Base-by-base conservation (phyloP, 2,329 filamentous ascomycete genomes). In the Botrytis galanthina region DNA sequence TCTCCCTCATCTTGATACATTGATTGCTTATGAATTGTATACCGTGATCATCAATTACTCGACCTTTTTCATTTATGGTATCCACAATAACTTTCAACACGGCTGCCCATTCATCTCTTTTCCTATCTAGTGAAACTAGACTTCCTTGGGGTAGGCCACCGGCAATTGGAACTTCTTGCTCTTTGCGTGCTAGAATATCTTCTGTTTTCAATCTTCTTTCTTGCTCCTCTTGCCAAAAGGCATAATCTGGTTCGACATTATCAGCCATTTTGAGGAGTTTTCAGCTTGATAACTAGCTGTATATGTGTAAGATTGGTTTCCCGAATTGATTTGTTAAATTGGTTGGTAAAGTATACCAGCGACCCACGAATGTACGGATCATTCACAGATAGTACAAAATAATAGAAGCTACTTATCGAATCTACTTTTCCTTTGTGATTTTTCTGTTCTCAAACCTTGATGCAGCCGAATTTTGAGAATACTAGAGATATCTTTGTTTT, bases 331-430 rank as follows among this genome's bases (percentile, higher is more conserved):
- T 57, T 22, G 18, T 42, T 57, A 10, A 32, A 57, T 57, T 18
- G 10, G 29, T 42, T 29, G n/a, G 26, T 32, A 68, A 37, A 57
- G 14, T 57, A 32, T 57, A 18, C 48, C 66, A 4, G 26, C 66
- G n/a, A 37, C 37, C 37, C 48, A 16, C 26, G n/a, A 42, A 22
- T n/a, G 7, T 42, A 32, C 18, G 3, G 9, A 69, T 32, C 22
- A 32, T 57, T 42, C 22, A 37, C 10, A 18, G 10, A 29, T 32
- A 29, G n/a, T 18, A 18, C 16, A 32, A 68, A 57, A 42, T 57
- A 16, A 22, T 10, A 68, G 37, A 68, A 42, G 66, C 66, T 57
- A 42, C 66, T 69, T 69, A 69, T 69, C n/a, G n/a, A 69, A 42
- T 16, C 16, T 6, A 32, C 4, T 32, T 32, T 69, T 57, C 39